These are phyloP conservation scores for Wickerhamomyces kurtzmanii DNA, from an alignment of 805 yeast species.

Conservation along the genomic window DNA sequence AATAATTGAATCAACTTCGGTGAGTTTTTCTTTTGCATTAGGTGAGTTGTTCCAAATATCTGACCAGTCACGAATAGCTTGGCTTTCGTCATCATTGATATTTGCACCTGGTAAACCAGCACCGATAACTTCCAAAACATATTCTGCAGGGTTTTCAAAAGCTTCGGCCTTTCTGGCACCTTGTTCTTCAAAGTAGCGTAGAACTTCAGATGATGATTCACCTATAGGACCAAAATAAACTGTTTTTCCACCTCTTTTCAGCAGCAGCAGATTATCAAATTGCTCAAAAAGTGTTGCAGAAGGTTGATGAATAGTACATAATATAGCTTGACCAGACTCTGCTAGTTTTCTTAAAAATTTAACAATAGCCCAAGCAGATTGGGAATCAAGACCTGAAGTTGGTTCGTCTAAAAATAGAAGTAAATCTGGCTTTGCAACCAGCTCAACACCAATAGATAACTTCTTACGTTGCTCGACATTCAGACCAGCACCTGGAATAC, in stretches of 20 bases:
- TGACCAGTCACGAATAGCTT: conserved; percentile 41
- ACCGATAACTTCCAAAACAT: conserved; percentile 58
- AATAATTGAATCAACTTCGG: conserved; percentile 31
- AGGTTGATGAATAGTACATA: conserved; percentile 65
- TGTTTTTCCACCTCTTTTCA: conserved; percentile 62
- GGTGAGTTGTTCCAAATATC: conserved; percentile 40
- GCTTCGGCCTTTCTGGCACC: conserved; percentile 54
- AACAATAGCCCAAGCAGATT: conserved; percentile 51
- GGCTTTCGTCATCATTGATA: conserved; percentile 38
- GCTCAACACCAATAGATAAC: conserved; percentile 53
- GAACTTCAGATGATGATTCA: conserved; percentile 38
- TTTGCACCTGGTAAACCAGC: conserved; percentile 63
- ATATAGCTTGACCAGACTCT: conserved; percentile 55
- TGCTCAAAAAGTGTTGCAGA: conserved; percentile 53
- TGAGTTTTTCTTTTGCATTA: conserved; percentile 26
- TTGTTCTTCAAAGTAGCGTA: conserved; percentile 51
- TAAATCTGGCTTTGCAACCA: conserved; percentile 51
- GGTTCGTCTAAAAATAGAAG: conserved; percentile 55
- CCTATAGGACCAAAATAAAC: conserved; percentile 67
- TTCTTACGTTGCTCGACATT: conserved; percentile 53
- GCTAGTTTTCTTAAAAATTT: conserved; percentile 48
- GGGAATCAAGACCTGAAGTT: conserved; percentile 54
- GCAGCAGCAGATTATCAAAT: conserved; percentile 49
- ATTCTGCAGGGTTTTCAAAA: conserved; percentile 60
- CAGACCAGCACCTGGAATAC: conserved; percentile 54